Conservation (phyloP, 345 rosid species). For the Citrus unshiu region DNA sequence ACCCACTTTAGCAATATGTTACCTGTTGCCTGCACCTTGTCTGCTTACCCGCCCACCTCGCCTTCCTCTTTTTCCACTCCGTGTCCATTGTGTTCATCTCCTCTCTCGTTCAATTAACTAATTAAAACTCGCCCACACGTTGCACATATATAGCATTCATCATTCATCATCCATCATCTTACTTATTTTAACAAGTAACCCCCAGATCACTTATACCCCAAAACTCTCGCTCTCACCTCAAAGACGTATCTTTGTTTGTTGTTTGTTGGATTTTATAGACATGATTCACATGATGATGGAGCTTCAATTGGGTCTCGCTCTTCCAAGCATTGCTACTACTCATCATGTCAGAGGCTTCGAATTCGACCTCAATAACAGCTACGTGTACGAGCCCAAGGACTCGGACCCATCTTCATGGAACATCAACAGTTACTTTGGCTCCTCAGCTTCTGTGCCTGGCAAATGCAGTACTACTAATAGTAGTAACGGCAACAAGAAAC, state of each 20-base stretch:
- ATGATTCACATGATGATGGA: conserved; percentile 24
- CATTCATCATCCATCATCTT: too few relatives aligned
- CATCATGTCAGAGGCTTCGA: conserved; percentile 16
- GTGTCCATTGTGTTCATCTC: background rate
- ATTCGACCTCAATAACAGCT: conserved; percentile 25
- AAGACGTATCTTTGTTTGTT: background rate
- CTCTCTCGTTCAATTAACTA: background rate
- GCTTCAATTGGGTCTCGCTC: conserved; percentile 44
- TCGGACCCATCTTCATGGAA: background rate
- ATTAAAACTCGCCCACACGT: too few relatives aligned
- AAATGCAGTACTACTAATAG: background rate
- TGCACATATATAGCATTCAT: background rate
- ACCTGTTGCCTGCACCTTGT: conserved; percentile 19
- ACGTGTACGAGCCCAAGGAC: conserved; percentile 3
- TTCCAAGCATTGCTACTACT: conserved; percentile 13
- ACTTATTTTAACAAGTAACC: background rate
- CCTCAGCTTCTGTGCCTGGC: background rate
- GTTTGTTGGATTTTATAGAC: background rate
- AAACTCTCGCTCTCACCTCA: background rate
- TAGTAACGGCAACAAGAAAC: conserved; percentile 7
- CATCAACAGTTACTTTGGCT: background rate
- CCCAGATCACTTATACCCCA: background rate
- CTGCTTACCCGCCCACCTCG: conserved; percentile 7
- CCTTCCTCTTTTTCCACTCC: background rate
- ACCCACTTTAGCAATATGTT: conserved; percentile 8